Base-by-base conservation (phyloP, 1,284 basidiomycete species). In the Cutaneotrichosporon daszewskae region DNA sequence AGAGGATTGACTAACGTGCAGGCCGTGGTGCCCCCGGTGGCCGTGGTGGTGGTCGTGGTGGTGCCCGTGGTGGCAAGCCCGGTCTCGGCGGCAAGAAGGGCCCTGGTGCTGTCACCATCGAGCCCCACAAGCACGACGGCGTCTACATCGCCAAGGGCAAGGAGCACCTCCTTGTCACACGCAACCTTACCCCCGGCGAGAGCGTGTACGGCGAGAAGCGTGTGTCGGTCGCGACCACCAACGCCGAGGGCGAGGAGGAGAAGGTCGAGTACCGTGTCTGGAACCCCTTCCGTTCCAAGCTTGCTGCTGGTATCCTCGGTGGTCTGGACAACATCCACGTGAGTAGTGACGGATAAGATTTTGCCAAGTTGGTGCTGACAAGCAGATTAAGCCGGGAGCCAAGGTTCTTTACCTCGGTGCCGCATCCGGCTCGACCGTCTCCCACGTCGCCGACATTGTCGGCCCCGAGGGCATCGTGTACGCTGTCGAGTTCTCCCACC, bases 351-450 rank as follows among this genome's bases (percentile, higher is more conserved):
- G n/a, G 9, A 5, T 8, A 8, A 26, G 25, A 13, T 26, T 26
- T 26, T 26, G 25, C 25, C 28, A 14, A 25, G 14, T 16, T n/a
- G 7, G 18, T 28, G 9, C 25, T 9, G 25, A 13, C 12, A 4
- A 5, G 7, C 41, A 69, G 66, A 94, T 99, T 65, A 80, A 77
- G 50, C 94, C 95, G 31, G 94, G 95, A 57, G 84, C 84, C 64
- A 97, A 96, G 77, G 94, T 98, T 32, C 76, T 99, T 45, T 99
- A 98, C 74, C 82, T 99, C 54, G 94, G 95, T 74, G 94, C 94
- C 49, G 95, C 94, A 22, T 74, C 44, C 55, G 94, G 94, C 58
- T 98, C 95, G 29, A 91, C 87, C 73, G 95, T 98, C 53, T 92
- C 87, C 62, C 94, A 98, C 79, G 94, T 98, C 43, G 92, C 94